Percentiles rank a stretch among this genome's conserved stretches.
phyloP scores from a whole-genome alignment of 495 filamentous ascomycete genomes.

The Trichoderma virens region DNA sequence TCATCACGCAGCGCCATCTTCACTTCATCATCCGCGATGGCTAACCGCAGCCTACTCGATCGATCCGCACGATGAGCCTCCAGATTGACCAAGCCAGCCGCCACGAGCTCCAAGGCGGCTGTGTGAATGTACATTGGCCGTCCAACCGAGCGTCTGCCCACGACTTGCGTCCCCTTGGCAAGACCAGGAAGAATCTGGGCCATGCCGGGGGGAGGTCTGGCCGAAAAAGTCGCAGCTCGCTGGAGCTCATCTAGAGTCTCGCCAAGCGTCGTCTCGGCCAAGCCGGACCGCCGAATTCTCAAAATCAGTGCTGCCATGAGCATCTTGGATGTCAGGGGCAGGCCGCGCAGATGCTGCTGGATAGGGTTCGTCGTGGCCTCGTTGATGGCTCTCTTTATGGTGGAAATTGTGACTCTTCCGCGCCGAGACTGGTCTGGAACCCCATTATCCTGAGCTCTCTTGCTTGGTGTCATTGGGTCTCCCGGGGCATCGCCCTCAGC shows the following conservation, averaged over 20 bases:
- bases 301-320: slow-evolving; percentile 75
- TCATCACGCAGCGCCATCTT: slow-evolving; percentile 82
- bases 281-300: slow-evolving; percentile 70
- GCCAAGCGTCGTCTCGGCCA: slow-evolving; percentile 80
- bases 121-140: slow-evolving; percentile 11
- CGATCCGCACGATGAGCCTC: slow-evolving; percentile 73
- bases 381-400: slow-evolving; percentile 87
- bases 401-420: slow-evolving; percentile 29
- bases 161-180: slow-evolving; percentile 13
- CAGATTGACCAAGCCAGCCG: slow-evolving; percentile 77
- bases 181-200: slow-evolving; percentile 8
- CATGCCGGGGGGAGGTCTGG: slow-evolving; percentile 14
- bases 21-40: slow-evolving; percentile 85
- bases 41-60: slow-evolving; percentile 75
- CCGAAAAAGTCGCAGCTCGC: slow-evolving; percentile 31
- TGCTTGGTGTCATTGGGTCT: slow-evolving; percentile 35
- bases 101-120: slow-evolving; percentile 74
- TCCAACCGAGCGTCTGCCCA: background rate
- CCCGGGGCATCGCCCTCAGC: slow-evolving; percentile 60
- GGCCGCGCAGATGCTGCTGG: slow-evolving; percentile 73
- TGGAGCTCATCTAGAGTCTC: slow-evolving; percentile 88
- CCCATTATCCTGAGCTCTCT: slow-evolving; percentile 15
- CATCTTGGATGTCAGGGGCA: slow-evolving; percentile 75
- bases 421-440: slow-evolving; percentile 21
- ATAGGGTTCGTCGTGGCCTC: slow-evolving; percentile 90